phyloP scores from a whole-genome alignment of 108 stramenopile genomes.

The Hondaea fermentalgiana region DNA sequence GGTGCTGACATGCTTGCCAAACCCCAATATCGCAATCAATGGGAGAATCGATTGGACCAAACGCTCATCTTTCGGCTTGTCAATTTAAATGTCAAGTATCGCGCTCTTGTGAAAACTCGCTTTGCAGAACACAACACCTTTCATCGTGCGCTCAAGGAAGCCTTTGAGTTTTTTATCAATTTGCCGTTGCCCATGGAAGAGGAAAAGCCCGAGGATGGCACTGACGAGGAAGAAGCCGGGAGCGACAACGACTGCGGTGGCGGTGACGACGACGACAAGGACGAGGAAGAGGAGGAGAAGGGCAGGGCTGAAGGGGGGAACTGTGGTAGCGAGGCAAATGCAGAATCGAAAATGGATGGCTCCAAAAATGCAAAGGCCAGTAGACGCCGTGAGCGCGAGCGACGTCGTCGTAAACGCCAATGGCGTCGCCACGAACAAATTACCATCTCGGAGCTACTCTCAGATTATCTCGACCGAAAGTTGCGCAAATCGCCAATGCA shows the following conservation, averaged over 20 bases:
- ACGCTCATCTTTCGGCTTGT: background rate
- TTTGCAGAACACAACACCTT: conserved; percentile 84
- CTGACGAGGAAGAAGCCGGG: background rate
- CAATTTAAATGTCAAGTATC: conserved; percentile 84
- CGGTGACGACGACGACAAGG: background rate
- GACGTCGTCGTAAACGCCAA: background rate
- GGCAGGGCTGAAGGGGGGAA: conserved; percentile 36
- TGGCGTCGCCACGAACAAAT: conserved; percentile 82
- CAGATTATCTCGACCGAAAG: conserved; percentile 92
- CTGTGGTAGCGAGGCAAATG: too few species aligned
- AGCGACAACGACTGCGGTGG: background rate
- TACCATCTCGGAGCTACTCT: conserved; percentile 91
- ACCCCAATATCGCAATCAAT: conserved; percentile 51
- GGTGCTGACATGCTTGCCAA: conserved; percentile 78
- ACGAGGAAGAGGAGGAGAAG: conserved; percentile 64
- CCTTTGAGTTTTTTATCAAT: conserved; percentile 92
- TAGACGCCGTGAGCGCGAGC: background rate
- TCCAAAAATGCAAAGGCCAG: too few species aligned
- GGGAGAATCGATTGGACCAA: conserved; percentile 50
- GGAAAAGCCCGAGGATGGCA: too few species aligned
- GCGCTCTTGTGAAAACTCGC: conserved; percentile 79
- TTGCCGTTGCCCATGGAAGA: conserved; percentile 15
- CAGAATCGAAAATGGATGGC: too few species aligned
- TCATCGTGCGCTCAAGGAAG: conserved; percentile 96
- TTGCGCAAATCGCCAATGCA: conserved; percentile 85